Base-by-base conservation (phyloP, 306 rosid genomes). In the Quercus variabilis region DNA sequence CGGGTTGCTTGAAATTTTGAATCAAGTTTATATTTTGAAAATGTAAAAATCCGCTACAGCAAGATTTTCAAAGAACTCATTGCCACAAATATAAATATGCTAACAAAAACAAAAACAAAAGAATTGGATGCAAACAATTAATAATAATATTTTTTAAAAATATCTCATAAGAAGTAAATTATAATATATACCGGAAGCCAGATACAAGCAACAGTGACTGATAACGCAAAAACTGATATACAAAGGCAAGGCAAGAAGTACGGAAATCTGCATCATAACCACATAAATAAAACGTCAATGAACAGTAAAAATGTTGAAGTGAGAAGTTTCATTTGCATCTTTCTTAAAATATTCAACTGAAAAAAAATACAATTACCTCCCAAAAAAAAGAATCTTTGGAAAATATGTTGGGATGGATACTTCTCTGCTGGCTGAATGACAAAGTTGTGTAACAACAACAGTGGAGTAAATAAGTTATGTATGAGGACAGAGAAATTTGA, bases 351-450 rank as follows among this genome's bases (percentile, higher is more conserved):
- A 71, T 41, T 58, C 76, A 4, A 25, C 17, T 3, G 33, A 56
- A 75, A 8, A 8, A 55, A 71, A 81, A 25, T 60, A 8, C 38
- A 76, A 85, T 86, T 87, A 95, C 99, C 91, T 87, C 55, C 96
- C 99, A 76, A 88, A 91, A 43, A 43, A 94, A 64, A 23, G 97
- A 92, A 51, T 72, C 82, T 73, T 84, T 78, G 49, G 91, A 73
- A 85, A 95, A 91, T 72, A 91, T 75, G 18, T 73, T 60, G 6
- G 99, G 99, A 69, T 85, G 99, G 99, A 69, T 85, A 92, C 78
- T 94, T 92, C 71, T 90, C 95, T 30, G 72, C 94, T 14, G 99
- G 99, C 99, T 94, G 88, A 74, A 85, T 23, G 28, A 75, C 52
- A 30, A 72, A 33, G 46, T 63, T 76, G 62, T n/a, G 51, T 13